phyloP scores from a whole-genome alignment of 805 yeast genomes.

The Starmerella gropengiesseri region DNA sequence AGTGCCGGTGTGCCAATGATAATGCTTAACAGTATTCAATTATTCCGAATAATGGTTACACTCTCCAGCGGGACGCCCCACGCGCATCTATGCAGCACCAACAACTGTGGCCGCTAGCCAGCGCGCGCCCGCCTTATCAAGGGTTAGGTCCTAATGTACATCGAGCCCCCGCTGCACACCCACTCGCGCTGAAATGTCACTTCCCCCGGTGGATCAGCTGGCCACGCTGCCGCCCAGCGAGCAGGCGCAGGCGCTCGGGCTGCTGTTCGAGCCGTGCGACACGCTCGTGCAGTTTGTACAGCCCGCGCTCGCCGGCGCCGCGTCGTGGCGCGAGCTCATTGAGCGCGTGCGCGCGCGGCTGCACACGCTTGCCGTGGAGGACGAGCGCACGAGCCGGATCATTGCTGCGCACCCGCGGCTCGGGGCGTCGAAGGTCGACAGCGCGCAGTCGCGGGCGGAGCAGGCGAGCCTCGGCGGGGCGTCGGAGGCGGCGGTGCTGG shows the following conservation, averaged over 20 bases:
- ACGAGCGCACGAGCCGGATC: constrained; percentile 33
- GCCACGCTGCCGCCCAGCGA: not conserved
- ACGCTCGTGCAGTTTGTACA: constrained; percentile 33
- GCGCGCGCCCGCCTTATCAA: no score
- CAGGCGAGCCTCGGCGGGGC: constrained; percentile 52
- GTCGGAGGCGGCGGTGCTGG: constrained; percentile 42
- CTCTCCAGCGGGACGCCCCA: no score
- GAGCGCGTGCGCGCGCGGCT: constrained; percentile 37
- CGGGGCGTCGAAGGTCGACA: constrained; percentile 50
- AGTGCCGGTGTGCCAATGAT: no score
- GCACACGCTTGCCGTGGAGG: constrained; percentile 28
- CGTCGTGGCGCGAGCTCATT: constrained; percentile 34
- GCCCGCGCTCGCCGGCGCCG: constrained; percentile 26
- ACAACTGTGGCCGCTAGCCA: no score
- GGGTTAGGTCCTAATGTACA: no score
- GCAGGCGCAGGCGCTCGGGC: constrained; percentile 31
- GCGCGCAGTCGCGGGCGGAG: constrained; percentile 54
- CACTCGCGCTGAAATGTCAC: no score
- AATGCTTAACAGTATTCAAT: no score
- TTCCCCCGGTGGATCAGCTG: constrained; percentile 8
- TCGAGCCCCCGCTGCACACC: no score
- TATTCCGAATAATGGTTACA: no score
- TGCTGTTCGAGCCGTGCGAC: constrained; percentile 56
- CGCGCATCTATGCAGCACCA: no score
- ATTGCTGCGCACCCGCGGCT: constrained; percentile 87